These are phyloP conservation scores for Neonectria sp. DNA, from an alignment of 2,329 filamentous ascomycete genomes.

Conservation along the genomic window DNA sequence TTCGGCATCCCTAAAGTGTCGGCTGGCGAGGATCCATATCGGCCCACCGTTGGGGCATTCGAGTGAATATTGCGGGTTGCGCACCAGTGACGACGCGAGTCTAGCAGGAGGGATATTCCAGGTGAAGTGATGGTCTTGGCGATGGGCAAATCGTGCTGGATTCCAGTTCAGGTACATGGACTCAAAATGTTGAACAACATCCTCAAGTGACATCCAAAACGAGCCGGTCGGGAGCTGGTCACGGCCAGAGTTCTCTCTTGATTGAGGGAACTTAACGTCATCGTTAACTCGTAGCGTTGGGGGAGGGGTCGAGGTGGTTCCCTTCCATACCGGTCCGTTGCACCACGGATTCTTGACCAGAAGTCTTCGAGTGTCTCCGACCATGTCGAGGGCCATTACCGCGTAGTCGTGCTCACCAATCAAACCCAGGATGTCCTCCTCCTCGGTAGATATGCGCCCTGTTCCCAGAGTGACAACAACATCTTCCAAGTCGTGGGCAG, in stretches of 20 bases:
- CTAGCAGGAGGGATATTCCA: slow-evolving; percentile 77
- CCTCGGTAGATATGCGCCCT: slow-evolving; percentile 81
- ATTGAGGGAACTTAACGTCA: neutral
- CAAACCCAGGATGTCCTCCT: slow-evolving; percentile 86
- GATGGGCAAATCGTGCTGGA: slow-evolving; percentile 82
- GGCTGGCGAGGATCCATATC: slow-evolving; percentile 88
- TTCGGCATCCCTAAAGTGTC: slow-evolving; percentile 84
- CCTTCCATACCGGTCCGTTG: slow-evolving; percentile 82
- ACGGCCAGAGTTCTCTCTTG: neutral
- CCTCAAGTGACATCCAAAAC: slow-evolving; percentile 94
- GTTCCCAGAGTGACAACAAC: slow-evolving; percentile 93
- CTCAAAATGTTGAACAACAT: slow-evolving; percentile 92
- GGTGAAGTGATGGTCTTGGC: slow-evolving; percentile 91
- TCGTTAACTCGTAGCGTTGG: neutral
- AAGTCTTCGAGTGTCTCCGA: slow-evolving; percentile 74
- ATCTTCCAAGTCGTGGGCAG: slow-evolving; percentile 82
- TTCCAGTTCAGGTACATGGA: slow-evolving; percentile 99
- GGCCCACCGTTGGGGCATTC: slow-evolving; percentile 70
- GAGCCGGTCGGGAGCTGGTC: slow-evolving; percentile 70
- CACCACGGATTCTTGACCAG: slow-evolving; percentile 98
- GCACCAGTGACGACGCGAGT: slow-evolving; percentile 69
- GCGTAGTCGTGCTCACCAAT: slow-evolving; percentile 96
- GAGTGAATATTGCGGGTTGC: slow-evolving; percentile 82
- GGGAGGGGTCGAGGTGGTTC: slow-evolving; percentile 27
- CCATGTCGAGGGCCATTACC: slow-evolving; percentile 81